These are phyloP conservation scores for Macroventuria anomochaeta DNA, from an alignment of 2,329 filamentous ascomycete genomes.

Conservation along the genomic window DNA sequence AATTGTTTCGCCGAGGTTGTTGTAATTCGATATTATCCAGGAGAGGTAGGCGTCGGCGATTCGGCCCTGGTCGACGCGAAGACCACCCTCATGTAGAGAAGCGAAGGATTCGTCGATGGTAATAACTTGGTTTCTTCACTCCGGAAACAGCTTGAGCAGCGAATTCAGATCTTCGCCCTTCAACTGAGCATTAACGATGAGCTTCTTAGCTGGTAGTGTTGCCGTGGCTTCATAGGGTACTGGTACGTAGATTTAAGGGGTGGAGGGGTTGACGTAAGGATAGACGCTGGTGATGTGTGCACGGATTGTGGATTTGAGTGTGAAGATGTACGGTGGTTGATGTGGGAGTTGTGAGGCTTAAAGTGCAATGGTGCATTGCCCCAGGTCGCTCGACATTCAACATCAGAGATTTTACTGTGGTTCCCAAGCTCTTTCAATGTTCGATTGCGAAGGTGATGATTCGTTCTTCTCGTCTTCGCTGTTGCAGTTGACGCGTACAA, in stretches of 20 bases:
- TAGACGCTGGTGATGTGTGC: slow-evolving; percentile 7
- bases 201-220: slow-evolving; percentile 1
- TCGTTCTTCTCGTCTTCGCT: not conserved
- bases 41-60: slow-evolving; percentile 33
- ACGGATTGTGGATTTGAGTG: not conserved
- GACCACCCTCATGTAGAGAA: slow-evolving; percentile 10
- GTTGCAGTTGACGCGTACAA: not conserved
- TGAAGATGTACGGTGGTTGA: not conserved
- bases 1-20: slow-evolving; percentile 24
- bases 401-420: not conserved
- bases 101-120: slow-evolving; percentile 24
- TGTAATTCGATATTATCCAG: slow-evolving; percentile 36
- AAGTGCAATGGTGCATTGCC: not conserved
- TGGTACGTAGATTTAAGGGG: not conserved
- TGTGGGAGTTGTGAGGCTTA: not conserved
- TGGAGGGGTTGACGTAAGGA: slow-evolving; percentile 17
- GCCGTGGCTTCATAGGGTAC: slow-evolving; percentile 4
- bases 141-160: slow-evolving; percentile 15
- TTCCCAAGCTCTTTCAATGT: not conserved
- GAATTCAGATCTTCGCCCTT: slow-evolving; percentile 25
- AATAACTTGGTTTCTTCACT: slow-evolving; percentile 53
- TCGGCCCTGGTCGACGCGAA: slow-evolving; percentile 26
- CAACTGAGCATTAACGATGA: slow-evolving; percentile 23
- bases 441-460: not conserved
- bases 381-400: not conserved